Evolutionary conservation across 140 eudicot species (phyloP).

Genomic region (Senecio squalidus): DNA sequence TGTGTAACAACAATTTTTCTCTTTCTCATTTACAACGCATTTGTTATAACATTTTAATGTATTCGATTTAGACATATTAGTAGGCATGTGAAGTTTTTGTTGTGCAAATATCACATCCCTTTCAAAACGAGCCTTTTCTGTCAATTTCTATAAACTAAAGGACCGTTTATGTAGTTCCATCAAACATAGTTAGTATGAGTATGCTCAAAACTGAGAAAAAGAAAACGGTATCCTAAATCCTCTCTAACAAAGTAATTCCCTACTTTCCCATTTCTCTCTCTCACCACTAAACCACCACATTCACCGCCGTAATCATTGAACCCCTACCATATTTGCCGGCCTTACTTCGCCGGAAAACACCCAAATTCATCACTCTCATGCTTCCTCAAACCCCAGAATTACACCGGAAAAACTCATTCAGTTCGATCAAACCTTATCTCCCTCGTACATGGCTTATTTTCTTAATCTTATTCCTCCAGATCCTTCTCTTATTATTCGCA

Average conservation of each 20-base stretch:
- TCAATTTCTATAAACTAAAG: no score
- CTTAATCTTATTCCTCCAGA: constrained; percentile 60
- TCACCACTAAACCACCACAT: constrained; percentile 12
- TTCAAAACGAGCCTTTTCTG: no score
- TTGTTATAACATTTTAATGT: no score
- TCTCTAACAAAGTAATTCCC: constrained; percentile 24
- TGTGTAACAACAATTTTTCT: no score
- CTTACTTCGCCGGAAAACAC: constrained; percentile 22
- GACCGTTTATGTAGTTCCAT: no score
- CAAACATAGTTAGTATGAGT: no score
- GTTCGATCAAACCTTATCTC: constrained; percentile 35
- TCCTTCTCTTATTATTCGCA: constrained; percentile 48
- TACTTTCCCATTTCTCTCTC: constrained; percentile 19
- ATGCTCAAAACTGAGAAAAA: no score
- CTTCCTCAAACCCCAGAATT: constrained; percentile 43
- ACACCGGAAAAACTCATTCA: constrained; percentile 39
- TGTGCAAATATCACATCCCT: no score
- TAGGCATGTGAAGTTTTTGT: no score
- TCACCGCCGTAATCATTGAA: constrained; percentile 2
- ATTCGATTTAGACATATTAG: no score
- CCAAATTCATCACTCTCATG: constrained; percentile 34
- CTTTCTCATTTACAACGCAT: no score
- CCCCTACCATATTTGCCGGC: constrained; percentile 19
- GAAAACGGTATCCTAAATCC: constrained; percentile 17
- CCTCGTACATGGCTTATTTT: constrained; percentile 68